A percentile compares a stretch with the other conserved stretches of the same genome.
Evolutionary conservation across 768 basidiomycete species (phyloP).

Genomic region (Hericium erinaceus): DNA sequence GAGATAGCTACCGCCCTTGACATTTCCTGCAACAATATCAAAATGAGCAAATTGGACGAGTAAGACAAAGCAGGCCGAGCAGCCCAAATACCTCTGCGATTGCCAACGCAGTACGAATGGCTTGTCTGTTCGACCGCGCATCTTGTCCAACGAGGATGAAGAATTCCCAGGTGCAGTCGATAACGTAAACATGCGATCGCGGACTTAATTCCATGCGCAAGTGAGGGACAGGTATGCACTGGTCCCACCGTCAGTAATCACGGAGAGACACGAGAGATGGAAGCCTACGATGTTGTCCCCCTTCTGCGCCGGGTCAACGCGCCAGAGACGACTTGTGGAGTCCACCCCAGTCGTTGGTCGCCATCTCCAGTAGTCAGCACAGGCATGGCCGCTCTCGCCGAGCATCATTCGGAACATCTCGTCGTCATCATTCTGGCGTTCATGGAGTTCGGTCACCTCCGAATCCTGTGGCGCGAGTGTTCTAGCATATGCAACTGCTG

Average conservation of each 20-base stretch:
- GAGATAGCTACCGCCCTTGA: conserved; percentile 38
- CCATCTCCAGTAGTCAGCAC: conserved; percentile 81
- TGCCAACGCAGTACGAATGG: conserved; percentile 54
- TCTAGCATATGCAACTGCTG: conserved; percentile 53
- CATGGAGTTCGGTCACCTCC: conserved; percentile 45
- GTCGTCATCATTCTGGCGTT: conserved; percentile 58
- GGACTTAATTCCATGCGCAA: too few species aligned
- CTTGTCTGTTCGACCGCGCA: conserved; percentile 49
- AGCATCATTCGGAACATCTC: conserved; percentile 86
- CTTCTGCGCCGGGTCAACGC: conserved; percentile 32
- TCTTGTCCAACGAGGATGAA: conserved; percentile 64
- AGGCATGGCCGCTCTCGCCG: conserved; percentile 67
- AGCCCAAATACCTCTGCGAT: conserved; percentile 39
- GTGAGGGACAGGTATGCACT: too few species aligned
- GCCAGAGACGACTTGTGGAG: conserved; percentile 49
- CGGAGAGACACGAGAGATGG: too few species aligned
- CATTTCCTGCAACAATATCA: conserved; percentile 37
- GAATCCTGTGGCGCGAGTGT: conserved; percentile 31
- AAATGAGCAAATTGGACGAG: not conserved
- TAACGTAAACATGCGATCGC: conserved; percentile 45
- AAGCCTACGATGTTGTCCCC: too few species aligned
- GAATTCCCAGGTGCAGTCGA: conserved; percentile 75
- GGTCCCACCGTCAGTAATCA: too few species aligned
- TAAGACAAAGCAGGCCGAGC: not conserved
- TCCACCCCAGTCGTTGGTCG: conserved; percentile 28